Evolutionary conservation across 75 land plant species (phyloP).

Genomic region (Cunninghamia lanceolata): DNA sequence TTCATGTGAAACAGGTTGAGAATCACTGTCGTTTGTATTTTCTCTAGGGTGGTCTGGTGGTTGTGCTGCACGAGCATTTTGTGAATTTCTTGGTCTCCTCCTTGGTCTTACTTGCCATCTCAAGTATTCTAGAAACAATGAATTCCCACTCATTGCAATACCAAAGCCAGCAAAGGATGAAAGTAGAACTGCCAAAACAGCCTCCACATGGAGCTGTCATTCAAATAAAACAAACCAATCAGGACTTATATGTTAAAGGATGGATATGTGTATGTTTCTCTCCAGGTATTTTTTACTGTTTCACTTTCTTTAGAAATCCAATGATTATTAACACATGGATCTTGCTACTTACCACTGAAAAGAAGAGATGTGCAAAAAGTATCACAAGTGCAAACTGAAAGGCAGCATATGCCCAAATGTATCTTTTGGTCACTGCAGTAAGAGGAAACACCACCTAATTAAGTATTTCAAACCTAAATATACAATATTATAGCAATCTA

Average conservation of each 20-base stretch:
- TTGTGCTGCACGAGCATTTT: not conserved
- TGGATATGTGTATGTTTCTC: not conserved
- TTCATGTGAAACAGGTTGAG: not conserved
- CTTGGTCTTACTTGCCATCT: conserved; percentile 33
- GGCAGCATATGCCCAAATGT: conserved; percentile 77
- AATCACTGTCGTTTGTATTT: not conserved
- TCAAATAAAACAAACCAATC: not conserved
- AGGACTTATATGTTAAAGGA: not conserved
- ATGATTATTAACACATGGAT: not conserved
- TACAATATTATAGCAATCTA: not conserved
- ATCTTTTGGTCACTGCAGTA: conserved; percentile 55
- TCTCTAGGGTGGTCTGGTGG: not conserved
- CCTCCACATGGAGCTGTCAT: conserved; percentile 65
- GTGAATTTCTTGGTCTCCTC: not conserved
- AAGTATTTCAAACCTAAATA: not conserved
- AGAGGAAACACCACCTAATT: conserved; percentile 8
- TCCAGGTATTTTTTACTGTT: not conserved
- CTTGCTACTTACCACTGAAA: conserved; percentile 57
- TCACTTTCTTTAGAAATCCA: not conserved
- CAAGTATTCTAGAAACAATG: conserved; percentile 49
- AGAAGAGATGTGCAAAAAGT: conserved; percentile 78
- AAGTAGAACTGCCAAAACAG: conserved; percentile 70
- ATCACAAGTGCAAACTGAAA: conserved; percentile 72
- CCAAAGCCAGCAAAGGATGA: conserved; percentile 91
- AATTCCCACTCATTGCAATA: conserved; percentile 62